These are phyloP conservation scores for Avena sativa DNA, from an alignment of 176 grass and related monocot species.

Conservation along the genomic window DNA sequence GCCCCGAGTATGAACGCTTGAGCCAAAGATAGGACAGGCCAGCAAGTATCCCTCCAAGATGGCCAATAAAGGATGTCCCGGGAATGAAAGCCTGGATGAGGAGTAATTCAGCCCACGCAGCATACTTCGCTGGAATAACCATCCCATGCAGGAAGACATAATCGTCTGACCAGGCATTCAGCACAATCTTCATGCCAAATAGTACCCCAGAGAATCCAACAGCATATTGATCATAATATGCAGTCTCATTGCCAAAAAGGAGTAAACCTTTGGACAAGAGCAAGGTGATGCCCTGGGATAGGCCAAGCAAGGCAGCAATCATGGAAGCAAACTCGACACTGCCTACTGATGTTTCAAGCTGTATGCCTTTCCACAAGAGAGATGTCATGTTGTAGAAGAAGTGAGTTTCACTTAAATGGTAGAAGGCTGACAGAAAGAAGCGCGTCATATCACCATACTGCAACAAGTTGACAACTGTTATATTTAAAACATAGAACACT, in stretches of 20 bases:
- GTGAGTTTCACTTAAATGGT: conserved; percentile 79
- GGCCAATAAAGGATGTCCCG: conserved; percentile 74
- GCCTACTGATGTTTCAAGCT: conserved; percentile 85
- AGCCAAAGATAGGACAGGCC: conserved; percentile 77
- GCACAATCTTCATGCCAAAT: conserved; percentile 90
- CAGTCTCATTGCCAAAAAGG: conserved; percentile 49
- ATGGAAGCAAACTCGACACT: conserved; percentile 77
- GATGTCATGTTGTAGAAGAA: conserved; percentile 98
- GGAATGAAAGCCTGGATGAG: conserved; percentile 94
- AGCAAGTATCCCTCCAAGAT: conserved; percentile 86
- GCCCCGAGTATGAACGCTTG: conserved; percentile 46
- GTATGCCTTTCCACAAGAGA: conserved; percentile 94
- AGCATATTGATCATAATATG: conserved; percentile 68
- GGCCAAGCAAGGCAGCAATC: conserved; percentile 66
- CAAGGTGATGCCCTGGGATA: conserved; percentile 83
- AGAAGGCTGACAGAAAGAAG: conserved; percentile 91
- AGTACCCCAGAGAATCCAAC: conserved; percentile 95
- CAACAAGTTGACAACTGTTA: conserved; percentile 37
- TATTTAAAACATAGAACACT: conserved; percentile 9
- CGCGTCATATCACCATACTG: conserved; percentile 78
- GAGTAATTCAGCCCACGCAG: conserved; percentile 87
- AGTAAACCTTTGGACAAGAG: conserved; percentile 70
- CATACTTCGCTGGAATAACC: conserved; percentile 77
- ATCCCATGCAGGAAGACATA: conserved; percentile 71
- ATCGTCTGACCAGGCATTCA: conserved; percentile 67